Conservation (phyloP, 2,329 filamentous ascomycete species). For the Clonostachys solani region DNA sequence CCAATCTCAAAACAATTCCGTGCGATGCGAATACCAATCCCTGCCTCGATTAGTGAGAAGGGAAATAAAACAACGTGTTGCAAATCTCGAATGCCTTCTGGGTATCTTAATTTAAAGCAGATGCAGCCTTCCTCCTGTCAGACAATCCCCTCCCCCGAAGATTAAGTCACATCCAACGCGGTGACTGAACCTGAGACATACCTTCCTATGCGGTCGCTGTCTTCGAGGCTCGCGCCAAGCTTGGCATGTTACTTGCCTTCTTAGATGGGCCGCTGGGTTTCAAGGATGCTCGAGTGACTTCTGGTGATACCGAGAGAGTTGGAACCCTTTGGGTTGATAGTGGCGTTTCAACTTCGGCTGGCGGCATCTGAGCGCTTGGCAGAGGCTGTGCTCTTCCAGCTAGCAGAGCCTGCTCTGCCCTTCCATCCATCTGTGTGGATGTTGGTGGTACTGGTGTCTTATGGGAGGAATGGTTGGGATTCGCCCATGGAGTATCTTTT, state of each 20-base stretch:
- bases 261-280: slow-evolving; percentile 20
- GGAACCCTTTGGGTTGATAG: slow-evolving; percentile 17
- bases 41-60: background rate
- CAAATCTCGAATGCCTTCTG: slow-evolving; percentile 8
- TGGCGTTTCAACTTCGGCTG: slow-evolving; percentile 12
- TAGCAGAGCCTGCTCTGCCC: slow-evolving; percentile 5
- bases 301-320: slow-evolving; percentile 34
- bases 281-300: slow-evolving; percentile 31
- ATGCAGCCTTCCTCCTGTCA: slow-evolving; percentile 5
- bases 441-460: slow-evolving; percentile 34
- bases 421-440: slow-evolving; percentile 14
- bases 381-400: slow-evolving; percentile 10
- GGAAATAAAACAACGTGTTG: background rate
- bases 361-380: slow-evolving; percentile 7
- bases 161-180: too few relatives aligned
- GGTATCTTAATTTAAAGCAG: slow-evolving; percentile 27
- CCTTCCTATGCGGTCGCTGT: slow-evolving; percentile 21
- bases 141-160: background rate
- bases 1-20: too few relatives aligned
- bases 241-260: slow-evolving; percentile 25
- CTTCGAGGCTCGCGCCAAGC: slow-evolving; percentile 24
- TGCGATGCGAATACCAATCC: too few relatives aligned
- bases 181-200: too few relatives aligned
- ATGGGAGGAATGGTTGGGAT: slow-evolving; percentile 76
- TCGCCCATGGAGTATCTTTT: slow-evolving; percentile 88